Base-by-base conservation (phyloP, 306 rosid genomes). In the Nissolia schottii region DNA sequence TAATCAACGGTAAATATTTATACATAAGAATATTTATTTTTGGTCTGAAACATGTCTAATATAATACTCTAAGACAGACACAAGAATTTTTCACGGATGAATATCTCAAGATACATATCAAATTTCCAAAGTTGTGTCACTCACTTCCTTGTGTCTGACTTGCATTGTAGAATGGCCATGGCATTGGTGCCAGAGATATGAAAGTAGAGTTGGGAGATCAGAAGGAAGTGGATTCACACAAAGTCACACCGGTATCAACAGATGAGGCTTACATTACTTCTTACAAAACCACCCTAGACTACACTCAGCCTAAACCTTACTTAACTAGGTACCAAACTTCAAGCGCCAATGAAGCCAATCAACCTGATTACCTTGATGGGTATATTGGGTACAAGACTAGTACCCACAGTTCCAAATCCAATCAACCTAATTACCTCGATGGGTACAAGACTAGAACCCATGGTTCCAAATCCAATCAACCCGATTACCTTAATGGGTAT, bases 81-180 rank as follows among this genome's bases (percentile, higher is more conserved):
- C n/a, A n/a, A n/a, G n/a, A n/a, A n/a, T n/a, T n/a, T n/a, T n/a
- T n/a, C n/a, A n/a, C n/a, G n/a, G n/a, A n/a, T n/a, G n/a, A n/a
- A n/a, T n/a, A n/a, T n/a, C n/a, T n/a, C n/a, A n/a, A n/a, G n/a
- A n/a, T 34, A 46, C 3, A 16, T 57, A 35, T 14, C 12, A 6
- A 63, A 19, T 70, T 43, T 9, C 14, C 1, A 38, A 64, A 5
- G 25, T 13, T 23, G 37, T 27, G 10, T 0, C 2, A 15, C 24
- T 37, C 0, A 62, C 43, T 3, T 40, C 0, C 37, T 53, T 61
- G 15, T 66, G 0, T 14, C 7, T 29, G 7, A 67, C 15, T 16
- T 69, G 3, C 10, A 64, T 65, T 56, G 74, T 27, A 77, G 80
- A 43, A 31, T 60, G 78, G 59, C 2, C 24, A 14, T 1, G 31